Evolutionary conservation across 495 filamentous ascomycete genomes (phyloP).

Genomic region (Bacidia rubella): DNA sequence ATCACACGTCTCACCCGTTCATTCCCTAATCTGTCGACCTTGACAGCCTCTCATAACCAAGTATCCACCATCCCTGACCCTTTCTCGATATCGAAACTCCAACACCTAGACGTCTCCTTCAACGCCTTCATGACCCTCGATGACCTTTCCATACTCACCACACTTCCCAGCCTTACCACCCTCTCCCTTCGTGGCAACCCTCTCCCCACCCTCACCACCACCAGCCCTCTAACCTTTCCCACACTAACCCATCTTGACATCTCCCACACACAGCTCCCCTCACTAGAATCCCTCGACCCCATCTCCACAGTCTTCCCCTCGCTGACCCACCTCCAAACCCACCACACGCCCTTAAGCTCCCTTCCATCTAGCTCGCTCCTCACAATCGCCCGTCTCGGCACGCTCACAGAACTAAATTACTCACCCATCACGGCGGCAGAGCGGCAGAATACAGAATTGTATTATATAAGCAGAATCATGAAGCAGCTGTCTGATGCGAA

Average conservation of each 20-base stretch:
- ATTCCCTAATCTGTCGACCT: constrained; percentile 34
- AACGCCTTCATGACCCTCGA: constrained; percentile 55
- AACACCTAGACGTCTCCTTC: constrained; percentile 55
- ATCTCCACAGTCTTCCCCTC: constrained; percentile 13
- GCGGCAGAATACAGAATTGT: constrained; percentile 76
- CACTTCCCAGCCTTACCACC: constrained; percentile 43
- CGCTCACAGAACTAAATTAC: constrained; percentile 62
- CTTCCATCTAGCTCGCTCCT: constrained; percentile 65
- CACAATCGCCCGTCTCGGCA: constrained; percentile 60
- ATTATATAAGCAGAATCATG: constrained; percentile 73
- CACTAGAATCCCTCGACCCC: constrained; percentile 16
- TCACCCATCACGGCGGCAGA: constrained; percentile 57
- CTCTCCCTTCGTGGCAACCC: constrained; percentile 26
- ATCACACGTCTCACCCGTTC: constrained; percentile 5
- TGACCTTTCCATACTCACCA: constrained; percentile 41
- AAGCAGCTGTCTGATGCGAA: constrained; percentile 52
- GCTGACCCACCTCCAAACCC: constrained; percentile 55
- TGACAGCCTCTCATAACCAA: constrained; percentile 32
- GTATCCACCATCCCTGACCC: constrained; percentile 21
- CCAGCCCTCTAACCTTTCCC: neutral
- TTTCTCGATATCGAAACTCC: constrained; percentile 32
- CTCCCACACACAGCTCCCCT: constrained; percentile 39
- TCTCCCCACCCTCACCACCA: neutral
- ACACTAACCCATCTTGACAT: constrained; percentile 36
- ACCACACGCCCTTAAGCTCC: constrained; percentile 70